These are phyloP conservation scores for Metschnikowia matae DNA, from an alignment of 805 yeast genomes.

Conservation along the genomic window DNA sequence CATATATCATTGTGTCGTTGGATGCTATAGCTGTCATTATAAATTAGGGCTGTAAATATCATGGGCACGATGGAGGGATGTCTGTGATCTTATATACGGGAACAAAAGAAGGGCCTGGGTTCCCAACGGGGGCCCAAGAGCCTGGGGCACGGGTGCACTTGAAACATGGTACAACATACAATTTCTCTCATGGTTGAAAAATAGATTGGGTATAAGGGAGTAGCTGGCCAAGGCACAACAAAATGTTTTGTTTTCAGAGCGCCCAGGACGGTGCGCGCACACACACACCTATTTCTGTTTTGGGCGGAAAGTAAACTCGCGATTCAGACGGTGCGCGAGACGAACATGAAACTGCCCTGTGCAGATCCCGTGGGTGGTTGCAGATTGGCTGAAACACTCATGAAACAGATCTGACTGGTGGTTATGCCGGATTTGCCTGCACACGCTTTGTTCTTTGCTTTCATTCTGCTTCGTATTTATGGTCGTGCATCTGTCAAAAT, in stretches of 20 bases:
- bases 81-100: too few species aligned
- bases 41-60: too few species aligned
- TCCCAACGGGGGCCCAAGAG: too few species aligned
- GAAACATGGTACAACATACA: constrained; percentile 18
- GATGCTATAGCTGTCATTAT: too few species aligned
- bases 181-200: constrained; percentile 26
- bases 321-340: constrained; percentile 2
- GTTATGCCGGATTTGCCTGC: too few species aligned
- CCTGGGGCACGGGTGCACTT: too few species aligned
- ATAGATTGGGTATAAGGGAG: constrained; percentile 8
- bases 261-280: constrained; percentile 19
- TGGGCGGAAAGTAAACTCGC: constrained; percentile 9
- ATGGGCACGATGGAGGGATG: too few species aligned
- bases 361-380: neutral
- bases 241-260: constrained; percentile 21
- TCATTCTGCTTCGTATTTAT: too few species aligned
- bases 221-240: constrained; percentile 1
- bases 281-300: constrained; percentile 15
- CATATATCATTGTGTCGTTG: too few species aligned
- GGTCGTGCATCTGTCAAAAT: too few species aligned
- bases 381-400: neutral
- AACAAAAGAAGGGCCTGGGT: too few species aligned
- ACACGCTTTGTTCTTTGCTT: too few species aligned
- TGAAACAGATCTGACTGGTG: neutral
- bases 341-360: neutral